phyloP scores from a whole-genome alignment of 2,329 filamentous ascomycete species.

The Phaeophleospora eucalypticola region DNA sequence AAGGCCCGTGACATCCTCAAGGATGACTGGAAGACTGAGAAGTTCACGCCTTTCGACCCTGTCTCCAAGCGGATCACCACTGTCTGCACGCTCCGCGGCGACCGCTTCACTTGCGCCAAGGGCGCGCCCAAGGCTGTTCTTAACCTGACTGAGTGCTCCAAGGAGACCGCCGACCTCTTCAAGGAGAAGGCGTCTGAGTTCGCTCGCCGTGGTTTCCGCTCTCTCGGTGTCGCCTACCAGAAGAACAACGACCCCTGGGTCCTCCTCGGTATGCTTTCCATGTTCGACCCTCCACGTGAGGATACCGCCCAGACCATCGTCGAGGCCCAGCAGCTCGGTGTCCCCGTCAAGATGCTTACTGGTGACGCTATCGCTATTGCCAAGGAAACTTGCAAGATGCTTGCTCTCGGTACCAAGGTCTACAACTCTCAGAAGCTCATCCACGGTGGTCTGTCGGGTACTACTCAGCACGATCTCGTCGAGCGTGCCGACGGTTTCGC shows the following conservation, averaged over 20 bases:
- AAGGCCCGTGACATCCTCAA: slow-evolving; percentile 72
- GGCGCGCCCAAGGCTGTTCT: slow-evolving; percentile 74
- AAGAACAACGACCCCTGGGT: slow-evolving; percentile 72
- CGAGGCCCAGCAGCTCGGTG: slow-evolving; percentile 71
- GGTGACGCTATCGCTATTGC: slow-evolving; percentile 76
- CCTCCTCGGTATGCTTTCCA: slow-evolving; percentile 70
- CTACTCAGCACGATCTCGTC: slow-evolving; percentile 70
- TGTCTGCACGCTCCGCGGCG: slow-evolving; percentile 63
- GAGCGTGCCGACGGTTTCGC: slow-evolving; percentile 71
- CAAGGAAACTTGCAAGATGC: slow-evolving; percentile 79
- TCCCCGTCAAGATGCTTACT: slow-evolving; percentile 77
- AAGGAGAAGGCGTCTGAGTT: slow-evolving; percentile 70
- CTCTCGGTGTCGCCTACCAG: slow-evolving; percentile 73
- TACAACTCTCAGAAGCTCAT: slow-evolving; percentile 77
- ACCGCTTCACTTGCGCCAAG: slow-evolving; percentile 70
- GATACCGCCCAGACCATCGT: slow-evolving; percentile 75
- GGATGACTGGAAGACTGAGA: slow-evolving; percentile 71
- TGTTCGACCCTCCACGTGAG: slow-evolving; percentile 76
- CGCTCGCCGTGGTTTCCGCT: slow-evolving; percentile 74
- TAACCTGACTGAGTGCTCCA: slow-evolving; percentile 62
- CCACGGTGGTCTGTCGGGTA: slow-evolving; percentile 68
- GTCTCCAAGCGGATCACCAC: slow-evolving; percentile 76
- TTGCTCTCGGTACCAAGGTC: slow-evolving; percentile 73
- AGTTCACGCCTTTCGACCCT: slow-evolving; percentile 73
- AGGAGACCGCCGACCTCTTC: slow-evolving; percentile 63